Evolutionary conservation across 257 asterid species (phyloP), one percentile per base, ranked within the genome.

Genomic region (Oldenlandia corymbosa): DNA sequence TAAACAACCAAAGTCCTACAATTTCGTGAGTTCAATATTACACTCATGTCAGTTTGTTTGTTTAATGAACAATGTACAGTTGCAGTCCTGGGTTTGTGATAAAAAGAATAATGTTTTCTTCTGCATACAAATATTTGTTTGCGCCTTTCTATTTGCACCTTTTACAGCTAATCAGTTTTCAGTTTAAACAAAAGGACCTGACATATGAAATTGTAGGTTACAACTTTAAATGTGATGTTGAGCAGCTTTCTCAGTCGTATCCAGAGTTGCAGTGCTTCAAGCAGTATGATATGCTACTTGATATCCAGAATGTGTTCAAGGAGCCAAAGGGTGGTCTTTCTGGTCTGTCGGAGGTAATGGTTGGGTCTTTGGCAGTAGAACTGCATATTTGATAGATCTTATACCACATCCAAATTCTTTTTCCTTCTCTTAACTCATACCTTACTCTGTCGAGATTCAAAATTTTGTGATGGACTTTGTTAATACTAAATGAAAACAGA

Each of bases 301-400:
- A 93, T 73, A 85, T 93, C 71, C 99, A 93, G 69, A 85, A 90
- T 59, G 81, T 87, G 70, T 90, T 90, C 82, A 87, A 83, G 73
- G 94, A 85, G 70, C 75, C 73, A 42, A 70, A 79, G 16, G 99
- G 99, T 59, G 99, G 97, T 60, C 99, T 93, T 73, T 78, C 97
- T 77, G 97, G 95, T 58, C 79, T 93, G 49, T 83, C 96, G 14
- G 80, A 78, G 99, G 99, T 89, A 85, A 67, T 30, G 54, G 6
- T 20, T 28, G n/a, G n/a, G 17, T 18, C 10, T 49, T 54, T 39
- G 34, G 58, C 37, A 32, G 37, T 13, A 11, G 4, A 23, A 55
- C 10, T 20, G 1, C 49, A n/a, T 55, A 64, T 47, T 56, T 5
- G 10, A 20, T 57, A 5, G 9, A 41, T 30, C 12, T 47, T 24